Evolutionary conservation across 2,329 filamentous ascomycete genomes (phyloP), one percentile per base, ranked within the genome.

Genomic region (Aspergillus sp.): DNA sequence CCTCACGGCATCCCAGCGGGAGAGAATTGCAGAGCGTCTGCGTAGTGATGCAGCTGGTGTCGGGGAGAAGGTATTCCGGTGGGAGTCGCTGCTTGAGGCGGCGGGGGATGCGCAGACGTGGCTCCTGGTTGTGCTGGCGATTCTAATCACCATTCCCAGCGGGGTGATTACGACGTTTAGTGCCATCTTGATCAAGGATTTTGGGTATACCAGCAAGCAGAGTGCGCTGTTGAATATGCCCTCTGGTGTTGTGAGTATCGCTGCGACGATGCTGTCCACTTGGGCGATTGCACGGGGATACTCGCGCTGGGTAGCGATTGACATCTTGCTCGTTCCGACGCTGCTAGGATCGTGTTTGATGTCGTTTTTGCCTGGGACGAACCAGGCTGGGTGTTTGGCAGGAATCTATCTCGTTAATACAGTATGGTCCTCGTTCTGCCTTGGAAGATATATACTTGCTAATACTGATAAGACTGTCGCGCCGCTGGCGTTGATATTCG

Each of bases 221-320:
- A 74, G 77, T 13, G 74, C 78, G 1, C 66, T 81, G 22, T 66
- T 81, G n/a, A 77, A 75, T 20, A 77, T 78, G 27, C 79, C 79
- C 0, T 72, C 71, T 4, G 79, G 79, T 6, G 70, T 73, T 4
- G 72, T 82, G 8, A 69, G 64, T 24, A 73, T 76, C 6, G 67
- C 73, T 30, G 62, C 76, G 5, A 73, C 73, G 2, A 74, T 79
- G 45, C 64, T 76, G 1, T 66, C 73, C 1, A 72, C 74, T 1
- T 74, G 74, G 30, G 72, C 72, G 11, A 74, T 77, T 15, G 71
- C 77, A 12, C 70, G 67, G 19, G 74, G 67, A 39, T 72, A 74
- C 51, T 70, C 73, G 49, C 71, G 80, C 8, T 75, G 74, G 56
- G 63, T 75, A 4, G 70, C 75, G n/a, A 78, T 81, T 61, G 68